phyloP scores from a whole-genome alignment of 495 filamentous ascomycete species.

The Pseudomonodictys pantanalensis region DNA sequence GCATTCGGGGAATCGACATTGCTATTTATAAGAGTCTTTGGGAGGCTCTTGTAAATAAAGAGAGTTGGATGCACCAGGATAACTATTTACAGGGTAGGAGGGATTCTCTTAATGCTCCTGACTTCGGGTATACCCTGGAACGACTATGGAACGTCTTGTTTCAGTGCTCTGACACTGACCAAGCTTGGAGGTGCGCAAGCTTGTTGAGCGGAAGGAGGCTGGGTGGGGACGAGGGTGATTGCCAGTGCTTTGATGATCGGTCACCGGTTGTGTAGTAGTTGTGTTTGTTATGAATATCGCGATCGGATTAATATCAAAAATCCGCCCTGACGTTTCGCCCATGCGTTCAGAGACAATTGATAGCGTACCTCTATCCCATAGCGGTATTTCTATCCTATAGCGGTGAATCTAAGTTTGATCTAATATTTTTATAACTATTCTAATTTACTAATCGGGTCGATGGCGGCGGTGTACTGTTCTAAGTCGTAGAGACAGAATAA shows the following conservation, averaged over 20 bases:
- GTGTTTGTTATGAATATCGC: no score
- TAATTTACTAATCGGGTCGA: no score
- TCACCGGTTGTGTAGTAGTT: no score
- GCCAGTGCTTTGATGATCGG: constrained; percentile 48
- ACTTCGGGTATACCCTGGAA: constrained; percentile 48
- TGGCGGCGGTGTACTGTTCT: no score
- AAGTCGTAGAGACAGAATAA: no score
- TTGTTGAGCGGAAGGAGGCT: constrained; percentile 38
- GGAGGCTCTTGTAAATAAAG: constrained; percentile 37
- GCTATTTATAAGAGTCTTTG: constrained; percentile 39
- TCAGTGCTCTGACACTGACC: constrained; percentile 40
- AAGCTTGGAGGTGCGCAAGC: constrained; percentile 42
- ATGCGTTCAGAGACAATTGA: no score
- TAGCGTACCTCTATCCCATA: no score
- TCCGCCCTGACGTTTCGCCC: no score
- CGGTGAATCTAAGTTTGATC: no score
- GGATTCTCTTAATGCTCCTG: constrained; percentile 40
- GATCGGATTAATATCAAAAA: no score
- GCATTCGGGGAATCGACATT: constrained; percentile 41
- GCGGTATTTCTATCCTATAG: no score
- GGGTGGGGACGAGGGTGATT: constrained; percentile 39
- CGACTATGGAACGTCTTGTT: constrained; percentile 46
- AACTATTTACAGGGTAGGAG: constrained; percentile 26
- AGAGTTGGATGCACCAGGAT: constrained; percentile 37
- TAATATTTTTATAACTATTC: no score